Percentiles rank a stretch among this genome's conserved stretches.
phyloP scores from a whole-genome alignment of 306 rosid species.

The Acacia confusa region DNA sequence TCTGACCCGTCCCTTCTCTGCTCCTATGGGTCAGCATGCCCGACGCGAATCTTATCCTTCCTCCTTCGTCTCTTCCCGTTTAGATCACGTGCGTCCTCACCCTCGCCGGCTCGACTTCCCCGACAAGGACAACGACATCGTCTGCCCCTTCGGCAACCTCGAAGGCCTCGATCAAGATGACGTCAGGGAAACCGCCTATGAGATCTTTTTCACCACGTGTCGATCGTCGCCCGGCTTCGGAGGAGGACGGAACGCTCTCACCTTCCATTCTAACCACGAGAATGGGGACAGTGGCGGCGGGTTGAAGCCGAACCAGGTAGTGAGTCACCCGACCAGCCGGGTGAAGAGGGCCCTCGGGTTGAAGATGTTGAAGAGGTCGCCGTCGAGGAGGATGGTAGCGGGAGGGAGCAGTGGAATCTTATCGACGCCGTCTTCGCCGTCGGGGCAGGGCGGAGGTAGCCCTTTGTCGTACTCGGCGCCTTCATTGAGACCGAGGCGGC shows the following conservation, averaged over 20 bases:
- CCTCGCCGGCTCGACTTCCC: constrained; percentile 10
- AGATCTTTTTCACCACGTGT: constrained; percentile 84
- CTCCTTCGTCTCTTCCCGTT: constrained; percentile 7
- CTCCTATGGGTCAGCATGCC: constrained; percentile 73
- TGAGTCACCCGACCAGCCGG: constrained; percentile 72
- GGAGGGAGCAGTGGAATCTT: constrained; percentile 38
- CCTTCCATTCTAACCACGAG: constrained; percentile 41
- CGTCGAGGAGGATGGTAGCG: constrained; percentile 75
- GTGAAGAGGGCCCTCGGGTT: constrained; percentile 77
- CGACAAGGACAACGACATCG: constrained; percentile 36
- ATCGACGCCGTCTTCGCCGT: constrained; percentile 51
- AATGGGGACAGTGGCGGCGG: constrained; percentile 5
- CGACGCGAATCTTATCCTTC: constrained; percentile 66
- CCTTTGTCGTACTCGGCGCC: constrained; percentile 40
- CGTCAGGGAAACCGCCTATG: constrained; percentile 77
- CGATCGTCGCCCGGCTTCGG: constrained; percentile 86
- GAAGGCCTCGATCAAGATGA: constrained; percentile 58
- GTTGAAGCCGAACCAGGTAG: constrained; percentile 44
- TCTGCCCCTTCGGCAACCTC: constrained; percentile 58
- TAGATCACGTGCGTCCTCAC: constrained; percentile 25
- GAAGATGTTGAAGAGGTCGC: constrained; percentile 85
- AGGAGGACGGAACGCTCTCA: constrained; percentile 62
- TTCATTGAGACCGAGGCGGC: constrained; percentile 61
- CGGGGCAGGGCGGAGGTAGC: constrained; percentile 34
- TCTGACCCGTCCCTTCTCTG: constrained; percentile 27